Base-by-base conservation (phyloP, 2,329 filamentous ascomycete species). In the Diaporthe eres region DNA sequence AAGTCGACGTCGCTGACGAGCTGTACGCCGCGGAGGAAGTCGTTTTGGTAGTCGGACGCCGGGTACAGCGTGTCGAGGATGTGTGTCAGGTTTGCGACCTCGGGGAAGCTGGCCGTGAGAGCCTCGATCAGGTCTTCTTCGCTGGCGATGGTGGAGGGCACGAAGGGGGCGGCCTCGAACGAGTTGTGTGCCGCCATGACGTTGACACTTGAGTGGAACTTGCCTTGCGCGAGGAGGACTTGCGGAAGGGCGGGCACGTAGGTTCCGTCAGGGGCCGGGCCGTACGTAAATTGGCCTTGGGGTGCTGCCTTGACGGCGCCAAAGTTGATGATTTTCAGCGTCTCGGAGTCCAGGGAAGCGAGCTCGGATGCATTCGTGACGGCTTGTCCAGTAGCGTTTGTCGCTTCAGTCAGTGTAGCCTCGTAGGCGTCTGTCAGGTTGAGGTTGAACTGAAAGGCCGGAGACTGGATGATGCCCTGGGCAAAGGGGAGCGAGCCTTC, bases 121-220 rank as follows among this genome's bases (percentile, higher is more conserved):
- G 84, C 88, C 6, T 77, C 72, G 0, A 82, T 75, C n/a, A 90
- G 82, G 44, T 83, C 83, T 0, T 80, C 79, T 39, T 85, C 82
- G 0, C 84, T 88, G 8, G 79, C 81, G 44, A 89, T 85, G 53
- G 83, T 84, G 37, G 84, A 83, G 1, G 85, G 84, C 6, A 84
- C 84, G 75, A 89, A 88, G 1, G 74, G 73, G 12, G 82, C 79
- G 1, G 86, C 87, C 82, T 90, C 88, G 75, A 90, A 85, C 2
- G 87, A 86, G 71, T 87, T 89, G 78, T 88, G 76, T 13, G 67
- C 72, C 3, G 76, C 67, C 72, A 75, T 83, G 89, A 88, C 77
- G 89, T 85, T n/a, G 86, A 87, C 63, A 86, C 88, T 51, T 1
- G 55, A 7, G 79, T 88, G 79, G 75, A 84, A 81, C 39, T 78